A percentile compares a stretch with the other conserved stretches of the same genome.
phyloP scores from a whole-genome alignment of 345 rosid species.

The Psidium guajava region DNA sequence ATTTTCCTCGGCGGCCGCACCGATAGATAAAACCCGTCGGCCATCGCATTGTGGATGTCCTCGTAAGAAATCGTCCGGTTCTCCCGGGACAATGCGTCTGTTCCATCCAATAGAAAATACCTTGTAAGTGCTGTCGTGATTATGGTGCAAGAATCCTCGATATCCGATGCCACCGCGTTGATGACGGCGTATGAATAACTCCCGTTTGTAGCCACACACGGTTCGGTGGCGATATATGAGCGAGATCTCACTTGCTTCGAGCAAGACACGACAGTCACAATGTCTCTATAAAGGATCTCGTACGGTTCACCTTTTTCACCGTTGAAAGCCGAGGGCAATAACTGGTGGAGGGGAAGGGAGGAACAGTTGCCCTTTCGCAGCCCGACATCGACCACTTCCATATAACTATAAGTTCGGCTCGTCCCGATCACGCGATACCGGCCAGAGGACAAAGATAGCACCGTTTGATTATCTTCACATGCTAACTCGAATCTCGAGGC shows the following conservation, averaged over 20 bases:
- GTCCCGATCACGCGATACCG: neutral
- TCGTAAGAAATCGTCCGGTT: neutral
- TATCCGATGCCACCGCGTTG: rapidly evolving
- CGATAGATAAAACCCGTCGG: neutral
- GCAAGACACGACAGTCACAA: neutral
- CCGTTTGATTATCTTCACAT: neutral
- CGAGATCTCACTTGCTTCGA: neutral
- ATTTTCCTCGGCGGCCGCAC: neutral
- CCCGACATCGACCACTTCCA: neutral
- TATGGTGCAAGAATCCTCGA: neutral
- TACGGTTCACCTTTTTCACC: too few species aligned
- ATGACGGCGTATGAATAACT: neutral
- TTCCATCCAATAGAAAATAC: rapidly evolving
- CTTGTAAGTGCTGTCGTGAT: neutral
- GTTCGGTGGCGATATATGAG: neutral
- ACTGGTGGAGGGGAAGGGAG: neutral
- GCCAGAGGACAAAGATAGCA: rapidly evolving
- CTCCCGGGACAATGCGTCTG: neutral
- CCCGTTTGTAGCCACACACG: neutral
- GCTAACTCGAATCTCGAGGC: rapidly evolving
- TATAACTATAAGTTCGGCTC: too few species aligned
- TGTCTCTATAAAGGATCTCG: too few species aligned
- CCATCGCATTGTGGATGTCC: neutral
- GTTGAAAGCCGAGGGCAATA: rapidly evolving
- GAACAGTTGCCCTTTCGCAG: neutral